phyloP scores from a whole-genome alignment of 1,139 yeast genomes.

The Zygosaccharomyces sapae region DNA sequence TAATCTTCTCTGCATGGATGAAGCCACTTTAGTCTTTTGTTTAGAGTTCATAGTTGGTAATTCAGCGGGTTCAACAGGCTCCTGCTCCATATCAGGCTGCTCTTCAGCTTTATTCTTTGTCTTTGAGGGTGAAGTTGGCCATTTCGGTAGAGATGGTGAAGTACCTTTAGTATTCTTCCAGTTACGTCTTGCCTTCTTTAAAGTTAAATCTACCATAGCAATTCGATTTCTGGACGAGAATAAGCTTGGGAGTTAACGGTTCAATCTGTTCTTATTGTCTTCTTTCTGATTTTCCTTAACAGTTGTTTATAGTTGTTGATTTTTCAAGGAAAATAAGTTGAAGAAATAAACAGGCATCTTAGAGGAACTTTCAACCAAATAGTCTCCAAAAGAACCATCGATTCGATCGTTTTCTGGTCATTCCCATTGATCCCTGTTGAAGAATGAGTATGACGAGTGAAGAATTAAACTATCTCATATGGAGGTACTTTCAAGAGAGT shows the following conservation, averaged over 20 bases:
- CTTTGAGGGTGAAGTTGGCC: conserved; percentile 15
- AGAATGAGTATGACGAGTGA: conserved; percentile 75
- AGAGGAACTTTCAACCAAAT: conserved; percentile 1
- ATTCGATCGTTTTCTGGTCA: not conserved
- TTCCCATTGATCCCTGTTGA: not conserved
- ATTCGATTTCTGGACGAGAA: not conserved
- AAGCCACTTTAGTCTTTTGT: conserved; percentile 40
- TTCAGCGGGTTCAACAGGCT: conserved; percentile 23
- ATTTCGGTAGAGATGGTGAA: conserved; percentile 19
- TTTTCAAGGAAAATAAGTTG: not conserved
- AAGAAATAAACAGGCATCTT: not conserved
- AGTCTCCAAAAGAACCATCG: not conserved
- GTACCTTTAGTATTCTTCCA: conserved; percentile 26
- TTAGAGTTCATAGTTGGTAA: conserved; percentile 36
- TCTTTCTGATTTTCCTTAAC: not conserved
- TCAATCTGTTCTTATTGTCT: not conserved
- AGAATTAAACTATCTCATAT: conserved; percentile 83
- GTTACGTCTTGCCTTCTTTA: conserved; percentile 33
- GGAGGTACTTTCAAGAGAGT: conserved; percentile 90
- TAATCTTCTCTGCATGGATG: conserved; percentile 41
- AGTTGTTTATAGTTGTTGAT: not conserved
- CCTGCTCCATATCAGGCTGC: conserved; percentile 27
- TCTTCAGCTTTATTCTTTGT: conserved; percentile 16
- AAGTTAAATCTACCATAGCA: conserved; percentile 36
- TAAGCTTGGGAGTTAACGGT: not conserved